A percentile compares a stretch with the other conserved stretches of the same genome.
Evolutionary conservation across 805 yeast species (phyloP).

Genomic region (Yarrowia osloensis): DNA sequence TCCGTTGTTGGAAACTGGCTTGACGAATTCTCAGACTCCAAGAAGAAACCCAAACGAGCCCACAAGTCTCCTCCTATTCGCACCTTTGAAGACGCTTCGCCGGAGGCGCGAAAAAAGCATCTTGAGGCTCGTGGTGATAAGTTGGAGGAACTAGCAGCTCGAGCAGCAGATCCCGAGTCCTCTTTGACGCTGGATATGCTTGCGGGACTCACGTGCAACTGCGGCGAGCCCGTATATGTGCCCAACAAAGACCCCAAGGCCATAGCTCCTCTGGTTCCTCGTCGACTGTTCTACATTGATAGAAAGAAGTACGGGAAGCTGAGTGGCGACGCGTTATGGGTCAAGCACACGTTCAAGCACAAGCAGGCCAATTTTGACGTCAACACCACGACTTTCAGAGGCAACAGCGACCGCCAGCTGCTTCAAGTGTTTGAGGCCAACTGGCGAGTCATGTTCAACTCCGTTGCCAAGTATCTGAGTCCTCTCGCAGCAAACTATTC

Average conservation of each 20-base stretch:
- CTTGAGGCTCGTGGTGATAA: neutral
- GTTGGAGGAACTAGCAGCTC: neutral
- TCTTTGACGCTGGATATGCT: neutral
- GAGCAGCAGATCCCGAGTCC: neutral
- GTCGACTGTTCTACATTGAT: neutral
- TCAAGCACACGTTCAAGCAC: neutral
- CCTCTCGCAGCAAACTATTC: neutral
- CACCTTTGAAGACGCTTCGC: too few species aligned
- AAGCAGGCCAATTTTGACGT: neutral
- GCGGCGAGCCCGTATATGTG: neutral
- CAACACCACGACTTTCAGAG: neutral
- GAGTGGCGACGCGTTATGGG: neutral
- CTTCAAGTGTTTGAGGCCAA: neutral
- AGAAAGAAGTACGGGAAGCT: neutral
- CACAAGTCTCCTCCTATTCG: too few species aligned
- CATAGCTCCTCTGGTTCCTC: neutral
- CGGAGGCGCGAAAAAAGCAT: neutral
- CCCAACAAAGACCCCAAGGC: neutral
- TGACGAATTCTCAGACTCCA: neutral
- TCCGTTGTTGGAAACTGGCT: neutral
- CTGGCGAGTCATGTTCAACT: neutral
- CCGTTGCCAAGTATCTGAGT: neutral
- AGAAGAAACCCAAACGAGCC: too few species aligned
- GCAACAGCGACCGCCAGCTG: neutral
- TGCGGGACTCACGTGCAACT: neutral